Conservation (phyloP, 805 yeast genomes). For the Yarrowia sp. region DNA sequence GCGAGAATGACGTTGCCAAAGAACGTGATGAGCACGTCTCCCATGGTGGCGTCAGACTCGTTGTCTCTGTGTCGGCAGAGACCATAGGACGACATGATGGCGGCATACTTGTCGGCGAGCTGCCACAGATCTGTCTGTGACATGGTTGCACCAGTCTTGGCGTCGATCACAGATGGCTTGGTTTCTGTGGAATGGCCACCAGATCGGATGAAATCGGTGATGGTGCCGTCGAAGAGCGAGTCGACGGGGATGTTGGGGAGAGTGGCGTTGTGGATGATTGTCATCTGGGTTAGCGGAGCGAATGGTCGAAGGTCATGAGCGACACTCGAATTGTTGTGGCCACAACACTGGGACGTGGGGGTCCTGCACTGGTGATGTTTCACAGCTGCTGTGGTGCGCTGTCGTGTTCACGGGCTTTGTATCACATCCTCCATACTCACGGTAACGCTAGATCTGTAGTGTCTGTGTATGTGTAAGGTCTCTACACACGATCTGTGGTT, state of each 20-base stretch:
- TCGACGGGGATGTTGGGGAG: neutral
- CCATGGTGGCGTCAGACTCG: neutral
- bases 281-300: neutral
- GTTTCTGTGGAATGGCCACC: constrained; percentile 11
- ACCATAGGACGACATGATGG: neutral
- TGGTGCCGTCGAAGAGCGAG: constrained; percentile 5
- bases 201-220: constrained; percentile 22
- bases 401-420: too few species aligned
- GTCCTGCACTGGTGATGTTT: too few species aligned
- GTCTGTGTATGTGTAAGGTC: too few species aligned
- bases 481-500: too few species aligned
- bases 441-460: too few species aligned
- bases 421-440: too few species aligned
- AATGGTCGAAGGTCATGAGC: too few species aligned
- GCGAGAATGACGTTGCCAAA: constrained; percentile 19
- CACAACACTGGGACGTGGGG: too few species aligned
- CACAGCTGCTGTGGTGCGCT: too few species aligned
- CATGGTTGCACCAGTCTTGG: neutral
- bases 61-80: constrained; percentile 15
- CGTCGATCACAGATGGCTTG: neutral
- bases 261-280: constrained; percentile 19
- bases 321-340: too few species aligned
- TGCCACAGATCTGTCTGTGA: constrained; percentile 11
- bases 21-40: constrained; percentile 18
- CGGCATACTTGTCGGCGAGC: neutral